A percentile compares a stretch with the other conserved stretches of the same genome.
phyloP scores from a whole-genome alignment of 768 basidiomycete genomes.

The Psilocybe tampanensis region DNA sequence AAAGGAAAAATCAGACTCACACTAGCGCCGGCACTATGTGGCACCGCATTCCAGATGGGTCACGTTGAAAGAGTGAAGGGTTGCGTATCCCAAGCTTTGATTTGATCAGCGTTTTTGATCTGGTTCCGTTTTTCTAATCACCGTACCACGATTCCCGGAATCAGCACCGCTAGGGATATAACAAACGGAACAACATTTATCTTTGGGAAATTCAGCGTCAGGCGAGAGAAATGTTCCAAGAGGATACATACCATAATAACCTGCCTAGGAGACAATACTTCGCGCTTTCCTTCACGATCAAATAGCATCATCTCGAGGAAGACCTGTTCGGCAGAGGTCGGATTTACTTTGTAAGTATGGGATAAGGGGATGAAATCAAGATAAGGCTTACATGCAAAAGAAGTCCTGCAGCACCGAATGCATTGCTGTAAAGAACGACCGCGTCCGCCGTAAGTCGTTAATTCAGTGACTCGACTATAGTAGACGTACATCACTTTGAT shows the following conservation, averaged over 20 bases:
- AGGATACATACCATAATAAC: neutral
- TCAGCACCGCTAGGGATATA: neutral
- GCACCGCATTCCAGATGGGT: neutral
- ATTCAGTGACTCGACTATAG: neutral
- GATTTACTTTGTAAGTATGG: too few relatives aligned
- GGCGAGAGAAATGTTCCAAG: too few relatives aligned
- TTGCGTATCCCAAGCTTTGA: neutral
- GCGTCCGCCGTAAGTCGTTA: neutral
- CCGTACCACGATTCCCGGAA: neutral
- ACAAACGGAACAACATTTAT: neutral
- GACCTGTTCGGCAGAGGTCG: neutral
- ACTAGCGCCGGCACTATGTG: neutral
- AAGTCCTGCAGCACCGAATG: neutral
- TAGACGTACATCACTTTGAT: neutral
- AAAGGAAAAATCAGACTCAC: neutral
- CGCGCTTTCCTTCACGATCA: neutral
- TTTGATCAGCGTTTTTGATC: neutral
- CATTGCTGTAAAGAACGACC: neutral
- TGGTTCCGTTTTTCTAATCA: neutral
- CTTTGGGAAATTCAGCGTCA: neutral
- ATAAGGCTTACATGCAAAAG: neutral
- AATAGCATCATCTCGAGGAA: neutral
- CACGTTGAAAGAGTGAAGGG: neutral
- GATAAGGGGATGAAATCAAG: too few relatives aligned
- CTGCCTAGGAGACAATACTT: neutral